Evolutionary conservation across 2,329 filamentous ascomycete genomes (phyloP), one percentile per base, ranked within the genome.

Genomic region (Calonectria pseudoreteaudii): DNA sequence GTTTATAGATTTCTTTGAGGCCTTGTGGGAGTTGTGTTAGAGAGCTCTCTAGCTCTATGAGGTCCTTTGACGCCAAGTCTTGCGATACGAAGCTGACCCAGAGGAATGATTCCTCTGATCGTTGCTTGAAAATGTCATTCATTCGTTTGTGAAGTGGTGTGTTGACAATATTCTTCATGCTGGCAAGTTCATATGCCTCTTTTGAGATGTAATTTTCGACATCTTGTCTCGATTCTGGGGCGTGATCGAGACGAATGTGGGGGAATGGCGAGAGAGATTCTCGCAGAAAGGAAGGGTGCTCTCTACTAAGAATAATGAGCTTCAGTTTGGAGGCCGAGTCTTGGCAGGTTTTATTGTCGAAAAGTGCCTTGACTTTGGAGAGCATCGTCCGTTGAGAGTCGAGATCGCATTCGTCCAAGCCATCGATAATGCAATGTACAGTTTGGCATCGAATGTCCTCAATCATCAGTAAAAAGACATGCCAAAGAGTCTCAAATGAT

Each of bases 321-420:
- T 44, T 44, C 16, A 64, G 36, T 23, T 23, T 41, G 4, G 38
- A 41, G 20, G 18, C 14, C 6, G 38, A 41, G 38, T 13, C 6
- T 20, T 41, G 16, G 16, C 18, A 14, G 38, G 38, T 16, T 41
- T 20, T 16, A 5, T 7, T 7, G 16, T 9, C 38, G 20, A 41
- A 41, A 6, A 44, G 58, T 4, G 34, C 26, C 23, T 38, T n/a
- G 18, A 62, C n/a, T 49, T 52, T 62, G 2, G 28, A 9, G 3
- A 65, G 20, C 20, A 64, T n/a, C 13, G 16, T 44, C 9, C 28
- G 9, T 2, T 28, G 34, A 4, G 70, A 69, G 13, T 36, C 23
- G 4, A 50, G 13, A 18, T 69, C n/a, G 52, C 70, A 72, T 34
- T 72, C 70, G 10, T 72, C 70, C 4, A 72, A 26, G 3, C 52